Conservation (phyloP, 306 rosid species). For the Corylus heterophylla region DNA sequence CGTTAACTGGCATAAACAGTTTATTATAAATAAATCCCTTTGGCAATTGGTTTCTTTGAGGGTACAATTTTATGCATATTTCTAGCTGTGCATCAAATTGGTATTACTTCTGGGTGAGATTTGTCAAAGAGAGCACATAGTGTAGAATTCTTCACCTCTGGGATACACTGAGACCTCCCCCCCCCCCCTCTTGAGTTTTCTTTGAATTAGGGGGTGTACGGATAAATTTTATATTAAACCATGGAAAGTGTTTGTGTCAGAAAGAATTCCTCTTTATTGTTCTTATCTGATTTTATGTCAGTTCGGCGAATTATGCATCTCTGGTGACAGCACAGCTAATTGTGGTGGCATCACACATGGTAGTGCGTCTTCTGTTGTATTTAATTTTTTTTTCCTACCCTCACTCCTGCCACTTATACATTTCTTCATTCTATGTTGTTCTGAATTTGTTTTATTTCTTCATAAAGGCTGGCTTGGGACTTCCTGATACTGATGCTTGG, state of each 20-base stretch:
- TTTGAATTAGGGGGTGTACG: too few relatives aligned
- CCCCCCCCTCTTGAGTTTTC: too few relatives aligned
- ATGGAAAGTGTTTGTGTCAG: background rate
- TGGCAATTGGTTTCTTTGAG: conserved; percentile 3
- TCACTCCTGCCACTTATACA: conserved; percentile 2
- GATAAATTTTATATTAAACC: too few relatives aligned
- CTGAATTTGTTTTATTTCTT: conserved; percentile 28
- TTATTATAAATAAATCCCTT: too few relatives aligned
- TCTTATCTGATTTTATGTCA: conserved; percentile 35
- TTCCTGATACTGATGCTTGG: conserved; percentile 93
- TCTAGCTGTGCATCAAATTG: background rate
- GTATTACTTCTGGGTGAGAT: background rate
- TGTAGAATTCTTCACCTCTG: background rate
- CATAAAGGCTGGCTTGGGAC: conserved; percentile 92
- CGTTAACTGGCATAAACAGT: background rate
- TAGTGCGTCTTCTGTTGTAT: conserved; percentile 38
- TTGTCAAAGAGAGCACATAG: background rate
- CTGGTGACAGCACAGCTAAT: conserved; percentile 82
- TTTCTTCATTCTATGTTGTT: conserved; percentile 9
- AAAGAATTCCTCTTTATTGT: conserved; percentile 14
- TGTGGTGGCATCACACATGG: conserved; percentile 90
- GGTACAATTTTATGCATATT: background rate
- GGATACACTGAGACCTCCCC: background rate
- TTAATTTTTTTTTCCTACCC: conserved; percentile 24
- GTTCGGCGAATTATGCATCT: conserved; percentile 90